Percentiles rank a stretch among this genome's conserved stretches.
Evolutionary conservation across 2,329 filamentous ascomycete genomes (phyloP).

Genomic region (Botrytis galanthina): DNA sequence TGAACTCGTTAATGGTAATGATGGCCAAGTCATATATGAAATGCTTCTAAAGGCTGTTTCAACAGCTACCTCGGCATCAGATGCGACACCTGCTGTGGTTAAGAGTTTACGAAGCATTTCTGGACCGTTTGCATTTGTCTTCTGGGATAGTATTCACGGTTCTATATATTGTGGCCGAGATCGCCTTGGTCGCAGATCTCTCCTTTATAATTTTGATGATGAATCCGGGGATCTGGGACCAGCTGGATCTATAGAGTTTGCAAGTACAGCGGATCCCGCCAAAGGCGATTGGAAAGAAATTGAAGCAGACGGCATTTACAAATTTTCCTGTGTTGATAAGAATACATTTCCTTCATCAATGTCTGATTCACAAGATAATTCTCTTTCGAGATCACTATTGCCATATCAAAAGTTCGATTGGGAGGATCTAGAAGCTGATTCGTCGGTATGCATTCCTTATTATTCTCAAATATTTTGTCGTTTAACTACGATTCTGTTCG

Average conservation of each 20-base stretch:
- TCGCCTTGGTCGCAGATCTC: slow-evolving; percentile 79
- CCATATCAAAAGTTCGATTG: slow-evolving; percentile 24
- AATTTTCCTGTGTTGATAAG: slow-evolving; percentile 28
- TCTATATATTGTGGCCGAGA: slow-evolving; percentile 82
- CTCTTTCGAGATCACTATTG: slow-evolving; percentile 19
- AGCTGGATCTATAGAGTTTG: slow-evolving; percentile 54
- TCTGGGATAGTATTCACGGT: slow-evolving; percentile 61
- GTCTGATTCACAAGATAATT: background rate
- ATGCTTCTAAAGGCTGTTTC: slow-evolving; percentile 48
- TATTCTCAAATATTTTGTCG: background rate
- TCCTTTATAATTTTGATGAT: slow-evolving; percentile 59
- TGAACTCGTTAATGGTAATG: slow-evolving; percentile 66
- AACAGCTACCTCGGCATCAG: slow-evolving; percentile 23
- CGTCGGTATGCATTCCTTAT: slow-evolving; percentile 2
- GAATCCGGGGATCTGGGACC: slow-evolving; percentile 29
- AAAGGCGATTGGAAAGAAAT: slow-evolving; percentile 70
- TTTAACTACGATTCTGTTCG: background rate
- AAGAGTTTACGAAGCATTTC: slow-evolving; percentile 59
- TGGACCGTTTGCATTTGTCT: slow-evolving; percentile 89
- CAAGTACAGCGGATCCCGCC: slow-evolving; percentile 63
- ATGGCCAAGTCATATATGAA: slow-evolving; percentile 68
- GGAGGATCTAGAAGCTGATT: slow-evolving; percentile 15
- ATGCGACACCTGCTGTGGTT: slow-evolving; percentile 43
- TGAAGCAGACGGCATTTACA: slow-evolving; percentile 77
- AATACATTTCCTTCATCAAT: background rate